Conservation (phyloP, 1,284 basidiomycete genomes). For the Cutaneotrichosporon sp. region DNA sequence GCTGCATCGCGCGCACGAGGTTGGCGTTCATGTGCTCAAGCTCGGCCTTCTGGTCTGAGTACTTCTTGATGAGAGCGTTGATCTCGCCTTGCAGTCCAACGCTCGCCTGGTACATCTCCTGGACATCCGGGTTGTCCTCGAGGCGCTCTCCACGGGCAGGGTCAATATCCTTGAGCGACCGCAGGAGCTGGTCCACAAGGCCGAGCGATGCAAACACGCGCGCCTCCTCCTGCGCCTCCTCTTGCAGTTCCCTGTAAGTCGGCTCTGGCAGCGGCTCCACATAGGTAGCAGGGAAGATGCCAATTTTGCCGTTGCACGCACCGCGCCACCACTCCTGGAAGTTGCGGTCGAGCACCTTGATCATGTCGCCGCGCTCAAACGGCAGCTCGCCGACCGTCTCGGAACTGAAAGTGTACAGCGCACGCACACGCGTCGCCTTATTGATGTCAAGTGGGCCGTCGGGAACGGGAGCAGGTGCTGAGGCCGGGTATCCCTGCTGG, state of each 20-base stretch:
- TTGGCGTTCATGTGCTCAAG: conserved; percentile 54
- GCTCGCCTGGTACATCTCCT: conserved; percentile 84
- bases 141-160: conserved; percentile 72
- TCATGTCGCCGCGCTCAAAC: conserved; percentile 90
- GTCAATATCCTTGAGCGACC: conserved; percentile 75
- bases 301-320: conserved; percentile 84
- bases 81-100: conserved; percentile 91
- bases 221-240: conserved; percentile 85
- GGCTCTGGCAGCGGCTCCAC: conserved; percentile 90
- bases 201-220: conserved; percentile 61
- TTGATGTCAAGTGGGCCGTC: conserved; percentile 48
- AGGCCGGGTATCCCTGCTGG: conserved; percentile 29
- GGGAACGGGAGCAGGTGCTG: conserved; percentile 35
- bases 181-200: conserved; percentile 83
- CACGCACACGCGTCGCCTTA: conserved; percentile 76
- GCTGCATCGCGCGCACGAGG: conserved; percentile 51
- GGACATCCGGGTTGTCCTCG: conserved; percentile 91
- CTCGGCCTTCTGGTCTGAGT: conserved; percentile 75
- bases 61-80: conserved; percentile 94
- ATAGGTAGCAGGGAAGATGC: conserved; percentile 98
- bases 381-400: conserved; percentile 87
- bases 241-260: conserved; percentile 71
- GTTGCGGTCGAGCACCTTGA: conserved; percentile 91
- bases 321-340: conserved; percentile 99
- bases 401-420: conserved; percentile 85